Conservation (phyloP, 257 asterid genomes). For the Nicotiana obtusifolia region DNA sequence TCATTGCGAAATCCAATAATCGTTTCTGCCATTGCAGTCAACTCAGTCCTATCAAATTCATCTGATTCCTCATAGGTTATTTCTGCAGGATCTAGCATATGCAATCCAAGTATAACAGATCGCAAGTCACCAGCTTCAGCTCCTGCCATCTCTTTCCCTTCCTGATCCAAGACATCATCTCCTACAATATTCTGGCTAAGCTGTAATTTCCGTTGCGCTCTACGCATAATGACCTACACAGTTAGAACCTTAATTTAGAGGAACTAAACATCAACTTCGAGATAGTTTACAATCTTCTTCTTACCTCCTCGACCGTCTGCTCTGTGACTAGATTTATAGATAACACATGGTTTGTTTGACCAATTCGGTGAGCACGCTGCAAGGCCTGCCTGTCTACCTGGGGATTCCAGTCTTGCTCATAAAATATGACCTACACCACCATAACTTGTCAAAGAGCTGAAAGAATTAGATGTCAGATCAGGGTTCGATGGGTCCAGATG, state of each 20-base stretch:
- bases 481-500: background rate
- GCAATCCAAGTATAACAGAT: slow-evolving; percentile 75
- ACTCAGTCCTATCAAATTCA: slow-evolving; percentile 34
- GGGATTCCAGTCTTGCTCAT: slow-evolving; percentile 99
- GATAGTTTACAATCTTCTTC: slow-evolving; percentile 4
- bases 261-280: slow-evolving; percentile 6
- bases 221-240: slow-evolving; percentile 74
- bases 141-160: slow-evolving; percentile 44
- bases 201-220: slow-evolving; percentile 81
- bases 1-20: slow-evolving; percentile 53
- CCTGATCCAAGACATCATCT: slow-evolving; percentile 45
- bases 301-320: slow-evolving; percentile 85
- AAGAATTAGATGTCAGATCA: background rate
- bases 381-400: slow-evolving; percentile 98
- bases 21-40: slow-evolving; percentile 53
- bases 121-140: slow-evolving; percentile 69
- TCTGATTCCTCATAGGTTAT: slow-evolving; percentile 39
- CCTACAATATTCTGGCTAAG: slow-evolving; percentile 85
- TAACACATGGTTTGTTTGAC: slow-evolving; percentile 77
- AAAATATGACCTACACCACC: slow-evolving; percentile 69
- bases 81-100: slow-evolving; percentile 60
- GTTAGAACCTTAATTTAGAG: slow-evolving; percentile 1
- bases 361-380: slow-evolving; percentile 97
- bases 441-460: background rate
- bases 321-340: slow-evolving; percentile 75